Percentiles rank a stretch among this genome's conserved stretches.
Conservation (phyloP, 345 rosid genomes). For the Gossypium ekmanianum region DNA sequence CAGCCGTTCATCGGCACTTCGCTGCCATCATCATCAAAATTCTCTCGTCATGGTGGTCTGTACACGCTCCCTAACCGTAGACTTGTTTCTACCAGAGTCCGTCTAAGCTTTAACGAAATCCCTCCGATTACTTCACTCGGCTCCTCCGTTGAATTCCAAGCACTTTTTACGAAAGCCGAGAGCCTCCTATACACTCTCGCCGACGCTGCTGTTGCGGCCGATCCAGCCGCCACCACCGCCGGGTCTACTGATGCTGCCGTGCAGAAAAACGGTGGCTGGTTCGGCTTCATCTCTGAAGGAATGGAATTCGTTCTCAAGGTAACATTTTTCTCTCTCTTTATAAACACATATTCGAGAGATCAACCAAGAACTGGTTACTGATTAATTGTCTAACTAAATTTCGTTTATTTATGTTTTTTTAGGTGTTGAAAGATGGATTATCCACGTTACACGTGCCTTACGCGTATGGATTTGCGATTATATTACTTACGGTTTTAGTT, state of each 20-base stretch:
- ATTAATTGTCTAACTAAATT: neutral
- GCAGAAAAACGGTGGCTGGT: slow-evolving; percentile 89
- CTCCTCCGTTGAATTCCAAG: slow-evolving; percentile 49
- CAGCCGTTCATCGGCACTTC: slow-evolving; percentile 65
- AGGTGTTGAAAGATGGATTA: slow-evolving; percentile 86
- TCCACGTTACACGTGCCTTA: slow-evolving; percentile 80
- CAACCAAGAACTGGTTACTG: neutral
- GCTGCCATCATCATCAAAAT: slow-evolving; percentile 29
- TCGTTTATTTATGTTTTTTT: slow-evolving; percentile 10
- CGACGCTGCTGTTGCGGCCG: slow-evolving; percentile 70
- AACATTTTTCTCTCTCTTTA: neutral
- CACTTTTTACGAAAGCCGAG: slow-evolving; percentile 54
- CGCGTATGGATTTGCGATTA: slow-evolving; percentile 88
- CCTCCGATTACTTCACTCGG: slow-evolving; percentile 56
- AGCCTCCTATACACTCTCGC: slow-evolving; percentile 77
- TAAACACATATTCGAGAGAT: neutral
- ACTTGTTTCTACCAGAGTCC: slow-evolving; percentile 47
- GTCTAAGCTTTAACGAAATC: slow-evolving; percentile 65
- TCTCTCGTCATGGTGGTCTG: slow-evolving; percentile 47
- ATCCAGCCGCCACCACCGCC: slow-evolving; percentile 39
- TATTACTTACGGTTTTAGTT: slow-evolving; percentile 80
- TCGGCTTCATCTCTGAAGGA: slow-evolving; percentile 77
- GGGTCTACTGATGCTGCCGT: slow-evolving; percentile 43
- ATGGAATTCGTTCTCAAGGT: slow-evolving; percentile 96
- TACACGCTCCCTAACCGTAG: slow-evolving; percentile 49